Evolutionary conservation across 495 filamentous ascomycete species (phyloP).

Genomic region (Aspergillus coremiiformis): DNA sequence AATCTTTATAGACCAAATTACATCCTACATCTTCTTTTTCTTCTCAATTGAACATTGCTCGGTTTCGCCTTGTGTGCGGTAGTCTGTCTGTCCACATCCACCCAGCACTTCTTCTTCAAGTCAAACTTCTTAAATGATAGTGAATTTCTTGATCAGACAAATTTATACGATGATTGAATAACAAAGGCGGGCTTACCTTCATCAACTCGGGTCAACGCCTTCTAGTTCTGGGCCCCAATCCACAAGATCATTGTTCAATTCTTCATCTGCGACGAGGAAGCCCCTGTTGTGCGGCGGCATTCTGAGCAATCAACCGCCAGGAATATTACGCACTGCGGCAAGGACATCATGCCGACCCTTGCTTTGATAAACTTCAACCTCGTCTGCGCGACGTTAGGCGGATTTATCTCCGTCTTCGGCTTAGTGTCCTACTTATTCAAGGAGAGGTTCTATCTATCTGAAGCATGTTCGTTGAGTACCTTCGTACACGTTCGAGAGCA

Average conservation of each 20-base stretch:
- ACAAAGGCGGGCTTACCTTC: slow-evolving; percentile 27
- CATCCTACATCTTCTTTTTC: background rate
- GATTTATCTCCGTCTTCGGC: slow-evolving; percentile 82
- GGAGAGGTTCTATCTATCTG: slow-evolving; percentile 84
- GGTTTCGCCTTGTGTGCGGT: background rate
- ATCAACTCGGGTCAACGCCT: background rate
- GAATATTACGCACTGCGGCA: background rate
- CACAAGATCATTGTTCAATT: background rate
- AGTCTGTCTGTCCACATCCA: background rate
- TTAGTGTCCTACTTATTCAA: slow-evolving; percentile 85
- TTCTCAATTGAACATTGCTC: background rate
- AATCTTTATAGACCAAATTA: no score
- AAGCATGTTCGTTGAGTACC: slow-evolving; percentile 60
- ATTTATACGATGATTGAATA: slow-evolving; percentile 38
- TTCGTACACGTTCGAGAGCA: background rate
- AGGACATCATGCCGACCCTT: slow-evolving; percentile 65
- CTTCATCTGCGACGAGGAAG: background rate
- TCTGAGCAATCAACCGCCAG: background rate
- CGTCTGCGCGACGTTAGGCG: slow-evolving; percentile 71
- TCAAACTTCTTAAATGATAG: slow-evolving; percentile 17
- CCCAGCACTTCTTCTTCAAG: background rate
- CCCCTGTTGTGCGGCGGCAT: background rate
- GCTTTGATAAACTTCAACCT: slow-evolving; percentile 83
- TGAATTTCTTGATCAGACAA: background rate
- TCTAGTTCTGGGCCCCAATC: background rate